phyloP scores from a whole-genome alignment of 2,329 filamentous ascomycete species.

The Helminthosporium solani region DNA sequence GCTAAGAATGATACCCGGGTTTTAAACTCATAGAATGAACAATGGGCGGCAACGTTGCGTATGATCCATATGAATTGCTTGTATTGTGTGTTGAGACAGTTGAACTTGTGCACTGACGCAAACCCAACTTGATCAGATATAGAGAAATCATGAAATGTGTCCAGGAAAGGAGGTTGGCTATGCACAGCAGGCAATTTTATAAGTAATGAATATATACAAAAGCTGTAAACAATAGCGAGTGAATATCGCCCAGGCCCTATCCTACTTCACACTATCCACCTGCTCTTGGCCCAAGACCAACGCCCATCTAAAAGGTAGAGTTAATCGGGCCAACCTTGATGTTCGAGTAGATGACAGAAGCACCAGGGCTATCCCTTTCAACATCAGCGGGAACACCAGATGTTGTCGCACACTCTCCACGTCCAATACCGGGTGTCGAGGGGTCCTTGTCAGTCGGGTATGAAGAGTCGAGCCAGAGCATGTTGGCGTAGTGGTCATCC shows the following conservation, averaged over 20 bases:
- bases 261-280: not conserved
- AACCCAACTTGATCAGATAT: no score
- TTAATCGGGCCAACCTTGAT: conserved; percentile 24
- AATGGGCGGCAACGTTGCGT: no score
- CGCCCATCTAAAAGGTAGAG: conserved; percentile 15
- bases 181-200: not conserved
- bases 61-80: no score
- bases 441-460: conserved; percentile 50
- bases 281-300: not conserved
- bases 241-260: not conserved
- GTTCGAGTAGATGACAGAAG: conserved; percentile 21
- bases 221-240: not conserved
- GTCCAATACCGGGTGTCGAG: conserved; percentile 10
- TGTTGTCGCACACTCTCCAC: conserved; percentile 16
- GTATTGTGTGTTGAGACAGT: no score
- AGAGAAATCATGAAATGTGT: no score
- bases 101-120: no score
- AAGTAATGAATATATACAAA: not conserved
- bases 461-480: conserved; percentile 70
- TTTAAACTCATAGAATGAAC: no score
- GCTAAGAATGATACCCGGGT: no score
- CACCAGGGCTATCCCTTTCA: conserved; percentile 12
- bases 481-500: conserved; percentile 64
- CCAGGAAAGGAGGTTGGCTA: not conserved
- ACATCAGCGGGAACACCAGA: conserved; percentile 21